Percentiles rank a stretch among this genome's conserved stretches.
phyloP scores from a whole-genome alignment of 805 yeast species.

The Tetrapisispora pingtungensis region DNA sequence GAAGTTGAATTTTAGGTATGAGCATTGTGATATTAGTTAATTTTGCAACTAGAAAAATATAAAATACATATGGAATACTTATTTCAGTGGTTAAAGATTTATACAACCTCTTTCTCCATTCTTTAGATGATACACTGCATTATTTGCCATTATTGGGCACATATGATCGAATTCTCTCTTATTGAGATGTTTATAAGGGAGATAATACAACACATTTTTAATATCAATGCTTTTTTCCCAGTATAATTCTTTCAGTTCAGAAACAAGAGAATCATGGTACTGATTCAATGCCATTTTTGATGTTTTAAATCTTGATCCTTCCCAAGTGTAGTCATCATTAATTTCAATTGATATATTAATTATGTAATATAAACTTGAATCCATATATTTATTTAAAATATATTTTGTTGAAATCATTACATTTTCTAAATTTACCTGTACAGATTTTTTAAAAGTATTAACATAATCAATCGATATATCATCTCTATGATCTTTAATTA shows the following conservation, averaged over 20 bases:
- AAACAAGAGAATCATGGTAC: constrained; percentile 19
- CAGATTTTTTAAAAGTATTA: constrained; percentile 1
- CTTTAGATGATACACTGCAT: constrained; percentile 7
- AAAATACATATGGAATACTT: too few relatives aligned
- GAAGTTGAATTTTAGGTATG: too few relatives aligned
- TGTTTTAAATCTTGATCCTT: constrained; percentile 7
- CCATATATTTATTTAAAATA: constrained; percentile 6
- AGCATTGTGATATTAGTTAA: too few relatives aligned
- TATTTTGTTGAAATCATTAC: constrained; percentile 16
- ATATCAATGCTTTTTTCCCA: constrained; percentile 3
- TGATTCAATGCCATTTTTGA: constrained; percentile 19
- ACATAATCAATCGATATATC: not conserved
- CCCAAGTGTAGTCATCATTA: constrained; percentile 2
- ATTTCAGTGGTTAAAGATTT: not conserved
- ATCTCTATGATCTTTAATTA: not conserved
- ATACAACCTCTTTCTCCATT: constrained; percentile 13
- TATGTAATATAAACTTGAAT: constrained; percentile 9
- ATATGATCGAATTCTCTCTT: constrained; percentile 1
- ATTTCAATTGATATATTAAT: constrained; percentile 11
- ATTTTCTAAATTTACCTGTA: constrained; percentile 13
- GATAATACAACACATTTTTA: constrained; percentile 9
- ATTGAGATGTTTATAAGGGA: constrained; percentile 7
- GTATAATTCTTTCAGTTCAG: constrained; percentile 10
- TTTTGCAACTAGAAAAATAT: too few relatives aligned
- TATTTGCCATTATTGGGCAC: constrained; percentile 5